Base-by-base conservation (phyloP, 2,329 filamentous ascomycete genomes). In the Lasiodiplodia sp. region DNA sequence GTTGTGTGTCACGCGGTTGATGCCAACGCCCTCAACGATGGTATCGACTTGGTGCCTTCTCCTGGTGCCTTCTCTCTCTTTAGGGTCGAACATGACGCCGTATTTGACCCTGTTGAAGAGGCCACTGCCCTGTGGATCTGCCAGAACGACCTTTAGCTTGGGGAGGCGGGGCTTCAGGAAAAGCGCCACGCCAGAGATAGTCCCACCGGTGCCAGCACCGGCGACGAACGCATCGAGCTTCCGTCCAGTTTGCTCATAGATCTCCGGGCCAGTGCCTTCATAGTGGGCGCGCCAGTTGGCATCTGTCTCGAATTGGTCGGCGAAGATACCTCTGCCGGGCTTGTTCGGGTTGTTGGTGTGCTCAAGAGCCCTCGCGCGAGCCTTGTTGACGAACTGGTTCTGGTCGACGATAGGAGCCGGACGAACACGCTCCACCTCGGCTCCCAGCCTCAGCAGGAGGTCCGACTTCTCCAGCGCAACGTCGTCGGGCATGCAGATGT, bases 401-500 rank as follows among this genome's bases (percentile, higher is more conserved):
- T 92, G 92, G 74, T 94, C 94, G n/a, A 96, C 92, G 72, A 99
- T 99, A 69, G 94, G 94, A 11, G 94, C 94, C 14, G 96, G 94
- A 6, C 90, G 87, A 2, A 99, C 94, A 67, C 94, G 88, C 83
- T 97, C 94, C 34, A 99, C 95, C n/a, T 88, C 88, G 52, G 96
- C 96, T 74, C 96, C 96, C 12, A 99, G 89, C 77, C 96, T 95
- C 72, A 91, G 87, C 55, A 99, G 88, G 51, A 99, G 87, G 74
- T 95, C 91, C 5, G 92, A 93, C 81, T 99, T 99, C 80, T 99
- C 96, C 68, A 85, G 83, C 68, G 91, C 89, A 83, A 96, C 92
- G 82, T 99, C 96, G 77, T 93, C 90, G 58, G 96, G 95, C 94
- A 99, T 98, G 84, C 93, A 97, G 86, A 99, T 98, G 80, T 98